Evolutionary conservation across 805 yeast genomes (phyloP), one percentile per base, ranked within the genome.

Genomic region (Teunomyces funiuensis): DNA sequence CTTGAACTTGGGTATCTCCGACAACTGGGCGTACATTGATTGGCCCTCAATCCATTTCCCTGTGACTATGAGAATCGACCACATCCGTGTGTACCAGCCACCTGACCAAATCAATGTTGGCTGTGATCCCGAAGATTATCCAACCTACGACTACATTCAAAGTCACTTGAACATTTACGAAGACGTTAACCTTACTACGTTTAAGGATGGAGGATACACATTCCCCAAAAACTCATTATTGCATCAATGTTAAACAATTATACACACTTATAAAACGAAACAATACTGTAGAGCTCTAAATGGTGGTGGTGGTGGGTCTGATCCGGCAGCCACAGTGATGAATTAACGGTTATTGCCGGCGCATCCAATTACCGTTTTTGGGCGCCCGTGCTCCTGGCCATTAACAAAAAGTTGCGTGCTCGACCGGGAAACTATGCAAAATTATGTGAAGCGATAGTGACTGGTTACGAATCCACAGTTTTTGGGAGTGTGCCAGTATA

Each of bases 21-120:
- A 61, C 41, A 57, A 53, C 25, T 72, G 77, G 77, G 63, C 68
- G 0, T 55, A 57, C 29, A 63, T 72, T 18, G 69, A 71, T 43
- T 63, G 65, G 60, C 79, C 81, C 33, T 70, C 81, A 3, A 70
- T 89, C 45, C 65, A 66, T 34, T 91, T 91, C 78, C 99, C 99
- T 2, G 78, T 77, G 11, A 73, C 77, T 2, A 71, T 90, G 82
- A 70, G 79, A 44, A 67, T 91, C 31, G 97, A 91, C 62, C 86
- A 85, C 54, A 95, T 91, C 28, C 80, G 99, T 54, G 58, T 91
- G 13, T 91, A 93, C 64, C 99, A 91, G 69, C 96, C 96, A 2
- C 57, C 69, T 26, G 81, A 78, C 51, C 64, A 72, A 10, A 62
- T 73, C 23, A 76, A 79, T 37, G 42, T 84, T 16, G 83, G 93